A percentile compares a stretch with the other conserved stretches of the same genome.
Conservation (phyloP, 2,329 filamentous ascomycete species). For the Stagonosporopsis vannaccii region DNA sequence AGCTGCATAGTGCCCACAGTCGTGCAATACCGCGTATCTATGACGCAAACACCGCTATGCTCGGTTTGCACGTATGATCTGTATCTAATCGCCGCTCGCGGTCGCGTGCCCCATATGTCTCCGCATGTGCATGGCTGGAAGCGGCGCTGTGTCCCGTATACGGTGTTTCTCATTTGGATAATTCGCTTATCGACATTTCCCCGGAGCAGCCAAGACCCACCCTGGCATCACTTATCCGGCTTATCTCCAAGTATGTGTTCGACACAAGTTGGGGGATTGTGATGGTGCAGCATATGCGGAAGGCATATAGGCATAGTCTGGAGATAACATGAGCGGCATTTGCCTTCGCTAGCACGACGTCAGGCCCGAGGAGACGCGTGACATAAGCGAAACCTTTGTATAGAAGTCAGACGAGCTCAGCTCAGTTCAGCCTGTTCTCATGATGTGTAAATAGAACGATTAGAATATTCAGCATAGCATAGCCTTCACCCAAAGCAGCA, state of each 20-base stretch:
- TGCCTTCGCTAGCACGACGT: background rate
- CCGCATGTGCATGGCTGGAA: background rate
- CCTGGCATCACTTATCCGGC: background rate
- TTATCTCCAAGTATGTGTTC: background rate
- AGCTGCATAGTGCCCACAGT: conserved; percentile 9
- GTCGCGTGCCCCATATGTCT: conserved; percentile 1
- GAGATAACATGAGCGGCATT: background rate
- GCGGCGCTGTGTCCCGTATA: background rate
- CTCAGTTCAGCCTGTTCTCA: background rate
- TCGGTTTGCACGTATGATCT: conserved; percentile 2
- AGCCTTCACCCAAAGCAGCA: background rate
- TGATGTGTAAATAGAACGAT: background rate
- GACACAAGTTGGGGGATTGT: background rate
- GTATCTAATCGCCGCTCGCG: conserved; percentile 6
- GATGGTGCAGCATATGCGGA: background rate
- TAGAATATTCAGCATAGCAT: background rate
- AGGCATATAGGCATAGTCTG: background rate
- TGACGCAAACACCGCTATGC: conserved; percentile 9
- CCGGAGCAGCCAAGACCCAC: conserved; percentile 1
- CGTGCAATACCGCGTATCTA: conserved; percentile 15
- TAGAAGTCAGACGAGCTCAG: background rate
- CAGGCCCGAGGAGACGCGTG: background rate
- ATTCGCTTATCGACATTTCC: background rate
- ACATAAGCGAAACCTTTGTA: background rate
- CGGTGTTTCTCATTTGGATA: background rate